These are phyloP conservation scores for Celoporthe dispersa DNA, from an alignment of 2,329 filamentous ascomycete genomes.

Conservation along the genomic window DNA sequence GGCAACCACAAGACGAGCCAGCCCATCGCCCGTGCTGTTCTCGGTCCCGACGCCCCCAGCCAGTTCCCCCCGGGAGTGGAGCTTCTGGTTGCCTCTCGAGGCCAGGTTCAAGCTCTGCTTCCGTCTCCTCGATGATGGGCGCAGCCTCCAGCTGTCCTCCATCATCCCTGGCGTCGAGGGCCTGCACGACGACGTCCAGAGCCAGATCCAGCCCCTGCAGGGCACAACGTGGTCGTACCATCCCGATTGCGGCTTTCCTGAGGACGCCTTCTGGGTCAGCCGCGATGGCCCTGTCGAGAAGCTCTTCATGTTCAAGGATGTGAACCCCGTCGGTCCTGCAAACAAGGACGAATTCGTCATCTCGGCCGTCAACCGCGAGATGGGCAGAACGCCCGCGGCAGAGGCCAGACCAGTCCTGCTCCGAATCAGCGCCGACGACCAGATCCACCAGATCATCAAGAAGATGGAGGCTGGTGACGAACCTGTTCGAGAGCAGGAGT, in stretches of 20 bases:
- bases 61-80: constrained; percentile 25
- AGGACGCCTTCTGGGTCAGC: constrained; percentile 36
- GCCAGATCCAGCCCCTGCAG: constrained; percentile 1
- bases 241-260: constrained; percentile 39
- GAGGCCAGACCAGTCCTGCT: constrained; percentile 26
- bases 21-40: constrained; percentile 31
- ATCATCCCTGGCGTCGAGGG: constrained; percentile 1
- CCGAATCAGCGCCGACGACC: constrained; percentile 12
- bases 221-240: constrained; percentile 16
- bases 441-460: constrained; percentile 20
- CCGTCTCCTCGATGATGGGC: background rate
- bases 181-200: background rate
- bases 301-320: constrained; percentile 41
- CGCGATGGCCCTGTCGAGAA: background rate
- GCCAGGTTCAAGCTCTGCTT: constrained; percentile 7
- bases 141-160: background rate
- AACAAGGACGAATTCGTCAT: constrained; percentile 39
- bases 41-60: background rate
- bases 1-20: constrained; percentile 14
- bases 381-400: constrained; percentile 20
- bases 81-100: constrained; percentile 16
- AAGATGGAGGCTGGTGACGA: background rate
- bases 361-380: constrained; percentile 30
- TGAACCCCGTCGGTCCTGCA: constrained; percentile 30
- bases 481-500: background rate